Percentiles rank a stretch among this genome's conserved stretches.
These are phyloP conservation scores for Thecaphora frezii DNA, from an alignment of 1,284 basidiomycete species.

Conservation along the genomic window DNA sequence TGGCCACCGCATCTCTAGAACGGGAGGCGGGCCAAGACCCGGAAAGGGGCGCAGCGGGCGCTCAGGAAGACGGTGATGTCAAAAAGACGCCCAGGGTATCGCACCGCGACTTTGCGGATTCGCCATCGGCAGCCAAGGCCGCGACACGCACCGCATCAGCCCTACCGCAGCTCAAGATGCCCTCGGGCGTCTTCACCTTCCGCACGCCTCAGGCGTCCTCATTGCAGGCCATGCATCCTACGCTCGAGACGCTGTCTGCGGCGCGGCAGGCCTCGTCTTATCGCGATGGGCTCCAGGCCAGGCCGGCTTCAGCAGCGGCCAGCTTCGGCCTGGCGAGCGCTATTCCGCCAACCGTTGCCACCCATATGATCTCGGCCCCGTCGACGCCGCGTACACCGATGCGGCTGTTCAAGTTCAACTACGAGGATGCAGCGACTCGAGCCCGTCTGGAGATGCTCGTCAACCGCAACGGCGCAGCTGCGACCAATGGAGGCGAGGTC, in stretches of 20 bases:
- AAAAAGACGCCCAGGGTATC: neutral
- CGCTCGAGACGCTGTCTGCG: too few species aligned
- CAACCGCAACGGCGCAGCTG: slow-evolving; percentile 24
- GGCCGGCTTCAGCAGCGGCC: slow-evolving; percentile 31
- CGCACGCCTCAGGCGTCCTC: neutral
- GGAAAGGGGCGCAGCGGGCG: too few species aligned
- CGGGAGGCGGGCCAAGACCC: too few species aligned
- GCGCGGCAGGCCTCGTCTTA: too few species aligned
- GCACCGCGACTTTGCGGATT: neutral
- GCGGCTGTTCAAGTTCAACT: slow-evolving; percentile 43
- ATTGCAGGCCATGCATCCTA: too few species aligned
- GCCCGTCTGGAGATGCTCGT: slow-evolving; percentile 45
- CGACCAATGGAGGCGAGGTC: slow-evolving; percentile 4
- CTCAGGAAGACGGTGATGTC: neutral
- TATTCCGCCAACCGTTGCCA: slow-evolving; percentile 3
- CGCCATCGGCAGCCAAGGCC: too few species aligned
- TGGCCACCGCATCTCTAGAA: neutral
- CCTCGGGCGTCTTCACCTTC: slow-evolving; percentile 3
- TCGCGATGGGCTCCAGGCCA: neutral
- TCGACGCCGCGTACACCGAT: slow-evolving; percentile 42
- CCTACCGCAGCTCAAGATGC: neutral
- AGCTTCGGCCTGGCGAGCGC: slow-evolving; percentile 14
- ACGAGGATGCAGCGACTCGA: slow-evolving; percentile 35
- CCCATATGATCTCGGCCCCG: slow-evolving; percentile 14
- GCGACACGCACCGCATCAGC: neutral